Percentiles rank a stretch among this genome's conserved stretches.
Evolutionary conservation across 306 rosid genomes (phyloP).

Genomic region (Trichosanthes cucumerina): DNA sequence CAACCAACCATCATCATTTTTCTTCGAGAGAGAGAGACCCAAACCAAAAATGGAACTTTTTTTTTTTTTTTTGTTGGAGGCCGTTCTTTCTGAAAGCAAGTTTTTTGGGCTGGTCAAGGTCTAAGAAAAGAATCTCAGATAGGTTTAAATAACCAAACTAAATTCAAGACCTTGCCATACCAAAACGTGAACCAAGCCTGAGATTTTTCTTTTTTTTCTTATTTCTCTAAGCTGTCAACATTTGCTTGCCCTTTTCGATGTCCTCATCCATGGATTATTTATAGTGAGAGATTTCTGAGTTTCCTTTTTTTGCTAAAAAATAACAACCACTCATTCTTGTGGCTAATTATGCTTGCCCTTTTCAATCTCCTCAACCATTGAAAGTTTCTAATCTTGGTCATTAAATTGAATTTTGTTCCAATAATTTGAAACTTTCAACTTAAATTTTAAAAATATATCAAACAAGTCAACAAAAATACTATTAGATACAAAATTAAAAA

Average conservation of each 20-base stretch:
- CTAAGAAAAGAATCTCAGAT: neutral
- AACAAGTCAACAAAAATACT: too few species aligned
- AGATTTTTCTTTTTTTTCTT: neutral
- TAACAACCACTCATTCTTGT: neutral
- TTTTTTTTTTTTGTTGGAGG: neutral
- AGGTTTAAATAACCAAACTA: neutral
- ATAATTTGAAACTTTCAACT: too few species aligned
- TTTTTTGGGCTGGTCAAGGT: slow-evolving; percentile 9
- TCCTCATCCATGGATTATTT: neutral
- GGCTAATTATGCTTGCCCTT: neutral
- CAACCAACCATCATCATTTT: neutral
- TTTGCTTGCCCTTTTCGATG: neutral
- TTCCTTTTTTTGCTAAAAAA: neutral
- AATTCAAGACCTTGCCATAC: slow-evolving; percentile 12
- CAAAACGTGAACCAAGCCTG: neutral
- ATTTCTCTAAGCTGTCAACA: neutral
- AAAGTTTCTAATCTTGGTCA: too few species aligned
- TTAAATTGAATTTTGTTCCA: too few species aligned
- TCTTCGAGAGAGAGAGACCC: neutral
- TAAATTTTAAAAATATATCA: too few species aligned
- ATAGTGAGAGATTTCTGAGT: neutral
- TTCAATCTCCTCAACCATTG: too few species aligned
- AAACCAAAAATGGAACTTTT: neutral
- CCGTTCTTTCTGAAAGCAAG: neutral
- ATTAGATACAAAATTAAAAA: too few species aligned